Base-by-base conservation (phyloP, 2,329 filamentous ascomycete species). In the Calonectria fujianensis region DNA sequence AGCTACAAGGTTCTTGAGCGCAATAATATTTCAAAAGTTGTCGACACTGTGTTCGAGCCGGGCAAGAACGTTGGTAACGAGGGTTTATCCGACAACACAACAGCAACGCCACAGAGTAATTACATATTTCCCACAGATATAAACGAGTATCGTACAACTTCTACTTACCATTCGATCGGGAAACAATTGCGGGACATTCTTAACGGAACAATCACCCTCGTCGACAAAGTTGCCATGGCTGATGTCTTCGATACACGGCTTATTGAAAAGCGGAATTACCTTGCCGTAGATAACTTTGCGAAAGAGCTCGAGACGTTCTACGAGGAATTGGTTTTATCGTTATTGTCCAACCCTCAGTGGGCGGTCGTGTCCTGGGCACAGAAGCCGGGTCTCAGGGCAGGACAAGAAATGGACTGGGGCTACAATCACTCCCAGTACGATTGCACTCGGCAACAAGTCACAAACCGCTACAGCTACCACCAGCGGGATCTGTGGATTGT, bases 271-370 rank as follows among this genome's bases (percentile, higher is more conserved):
- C 71, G 73, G 10, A 74, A 80, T 29, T 79, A 75, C 18, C 29
- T 80, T 0, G 63, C 78, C 2, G 45, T 77, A 9, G n/a, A 65
- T 1, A 35, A 79, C 16, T 78, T 81, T 4, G 29, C 69, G 2
- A 51, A 71, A 0, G 74, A 78, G 41, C 18, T 81, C 0, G 77
- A 76, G 24, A 69, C 63, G 5, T 74, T 81, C 13, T 81, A 79
- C 3, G 79, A 80, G 29, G 77, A 81, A 3, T 73, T 81, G 3
- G 45, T 81, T 0, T 18, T 81, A 2, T 81, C 79, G 2, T 70
- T 79, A 20, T 41, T 81, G 24, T 81, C 79, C 0, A 66, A 79
- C 32, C 79, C 79, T 4, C 77, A 79, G 39, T 74, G 79, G 48
- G 66, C 78, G 7, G 74, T 51, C 5, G 79, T 81, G 2, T 79